Evolutionary conservation across 2,329 filamentous ascomycete species (phyloP).

Genomic region (Microcyclospora tardicrescens): DNA sequence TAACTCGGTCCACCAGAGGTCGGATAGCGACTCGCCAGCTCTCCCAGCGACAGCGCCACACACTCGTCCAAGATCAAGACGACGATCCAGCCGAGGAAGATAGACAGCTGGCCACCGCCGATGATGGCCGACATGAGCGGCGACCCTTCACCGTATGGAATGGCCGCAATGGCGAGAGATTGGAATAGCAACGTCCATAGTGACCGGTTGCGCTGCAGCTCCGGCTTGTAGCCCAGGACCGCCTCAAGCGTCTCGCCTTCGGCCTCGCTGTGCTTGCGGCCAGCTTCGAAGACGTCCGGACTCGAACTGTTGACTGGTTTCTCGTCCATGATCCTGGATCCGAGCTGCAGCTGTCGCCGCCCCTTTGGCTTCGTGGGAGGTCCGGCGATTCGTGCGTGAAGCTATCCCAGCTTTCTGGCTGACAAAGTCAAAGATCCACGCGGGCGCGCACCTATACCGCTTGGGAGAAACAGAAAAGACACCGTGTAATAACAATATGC

Average conservation of each 20-base stretch:
- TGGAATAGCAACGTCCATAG: slow-evolving; percentile 49
- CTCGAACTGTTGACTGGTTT: too few relatives aligned
- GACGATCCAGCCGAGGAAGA: slow-evolving; percentile 59
- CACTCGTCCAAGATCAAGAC: slow-evolving; percentile 57
- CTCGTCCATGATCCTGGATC: too few relatives aligned
- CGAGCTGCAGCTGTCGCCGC: too few relatives aligned
- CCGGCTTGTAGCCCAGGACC: slow-evolving; percentile 45
- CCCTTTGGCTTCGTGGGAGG: too few relatives aligned
- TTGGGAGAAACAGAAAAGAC: too few relatives aligned
- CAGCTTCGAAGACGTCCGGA: too few relatives aligned
- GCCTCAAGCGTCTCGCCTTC: slow-evolving; percentile 22
- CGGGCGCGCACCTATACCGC: too few relatives aligned
- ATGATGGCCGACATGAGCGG: slow-evolving; percentile 41
- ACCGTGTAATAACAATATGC: too few relatives aligned
- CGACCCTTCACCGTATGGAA: slow-evolving; percentile 45
- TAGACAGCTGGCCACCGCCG: slow-evolving; percentile 53
- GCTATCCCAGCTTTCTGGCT: too few relatives aligned
- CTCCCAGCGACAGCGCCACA: slow-evolving; percentile 55
- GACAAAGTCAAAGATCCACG: too few relatives aligned
- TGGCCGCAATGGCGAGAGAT: slow-evolving; percentile 47
- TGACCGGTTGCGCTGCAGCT: slow-evolving; percentile 46
- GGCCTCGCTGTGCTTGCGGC: slow-evolving; percentile 7
- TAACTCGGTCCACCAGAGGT: slow-evolving; percentile 70
- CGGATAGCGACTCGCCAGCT: slow-evolving; percentile 62
- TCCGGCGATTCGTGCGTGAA: too few relatives aligned